Evolutionary conservation across 805 yeast genomes (phyloP).

Genomic region (Suhomyces xylopsoci): DNA sequence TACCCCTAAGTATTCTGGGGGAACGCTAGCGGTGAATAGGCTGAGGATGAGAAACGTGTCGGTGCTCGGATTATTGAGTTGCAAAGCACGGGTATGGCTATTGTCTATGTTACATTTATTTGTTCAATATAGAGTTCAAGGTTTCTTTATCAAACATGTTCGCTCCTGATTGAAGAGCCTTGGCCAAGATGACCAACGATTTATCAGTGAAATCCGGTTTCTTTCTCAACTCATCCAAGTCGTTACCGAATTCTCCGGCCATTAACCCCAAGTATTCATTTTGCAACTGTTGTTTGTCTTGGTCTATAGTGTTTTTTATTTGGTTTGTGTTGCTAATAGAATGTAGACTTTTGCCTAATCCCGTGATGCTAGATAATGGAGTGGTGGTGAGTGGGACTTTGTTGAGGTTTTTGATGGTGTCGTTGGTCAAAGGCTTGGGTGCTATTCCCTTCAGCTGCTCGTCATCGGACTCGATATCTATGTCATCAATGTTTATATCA

Average conservation of each 20-base stretch:
- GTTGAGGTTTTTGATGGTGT: conserved; percentile 18
- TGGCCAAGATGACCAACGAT: conserved; percentile 56
- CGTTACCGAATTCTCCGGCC: conserved; percentile 59
- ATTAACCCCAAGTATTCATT: conserved; percentile 52
- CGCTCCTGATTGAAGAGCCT: conserved; percentile 55
- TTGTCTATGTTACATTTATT: conserved; percentile 1
- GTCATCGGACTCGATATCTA: conserved; percentile 28
- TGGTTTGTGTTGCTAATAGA: conserved; percentile 11
- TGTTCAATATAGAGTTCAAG: conserved; percentile 20
- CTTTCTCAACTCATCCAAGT: conserved; percentile 55
- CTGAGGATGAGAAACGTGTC: background rate
- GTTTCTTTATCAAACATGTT: conserved; percentile 59
- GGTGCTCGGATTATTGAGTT: background rate
- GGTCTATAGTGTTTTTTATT: conserved; percentile 20
- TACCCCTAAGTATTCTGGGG: background rate
- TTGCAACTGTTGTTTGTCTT: conserved; percentile 40
- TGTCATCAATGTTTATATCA: conserved; percentile 28
- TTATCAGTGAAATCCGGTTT: conserved; percentile 60
- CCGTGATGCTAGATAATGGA: conserved; percentile 14
- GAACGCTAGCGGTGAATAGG: background rate
- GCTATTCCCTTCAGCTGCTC: conserved; percentile 12
- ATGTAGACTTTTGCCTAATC: conserved; percentile 11
- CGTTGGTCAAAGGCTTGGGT: conserved; percentile 18
- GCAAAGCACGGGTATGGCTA: background rate
- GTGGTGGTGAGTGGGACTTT: conserved; percentile 25